Base-by-base conservation (phyloP, 345 rosid species). In the Ceriops zippeliana region DNA sequence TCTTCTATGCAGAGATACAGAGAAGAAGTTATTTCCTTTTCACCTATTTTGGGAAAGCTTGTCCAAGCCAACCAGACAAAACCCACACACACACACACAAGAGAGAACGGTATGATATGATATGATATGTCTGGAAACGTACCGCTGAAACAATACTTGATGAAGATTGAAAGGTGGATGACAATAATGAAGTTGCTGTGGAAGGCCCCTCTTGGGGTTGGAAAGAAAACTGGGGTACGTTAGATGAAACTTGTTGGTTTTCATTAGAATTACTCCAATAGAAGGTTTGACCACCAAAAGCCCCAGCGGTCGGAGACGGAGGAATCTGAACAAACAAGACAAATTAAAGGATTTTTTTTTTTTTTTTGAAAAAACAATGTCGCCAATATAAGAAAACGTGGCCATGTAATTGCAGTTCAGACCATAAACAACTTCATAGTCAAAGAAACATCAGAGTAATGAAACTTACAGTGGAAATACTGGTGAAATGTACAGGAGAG, bases 261-360 rank as follows among this genome's bases (percentile, higher is more conserved):
- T 37, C 65, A 37, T 10, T 64, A 21, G 61, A 56, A 35, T 58
- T 63, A 58, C 21, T 26, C 78, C 74, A 75, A 56, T 70, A 52
- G 46, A 75, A 69, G 19, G 38, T 64, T 58, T 69, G 70, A 58
- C 62, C 70, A 58, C 70, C 65, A 58, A 69, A 64, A 60, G 70
- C 49, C 6, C 74, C 78, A 0, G 74, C 58, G 0, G 70, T 70
- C 52, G 74, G 74, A 58, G 78, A 69, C 20, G 70, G 58, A 75
- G 65, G 54, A 58, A 46, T 70, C 78, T 75, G 65, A 34, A 69
- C 54, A 51, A 49, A 58, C 53, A 54, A 13, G 11, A 19, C 10
- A 57, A 52, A 22, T 22, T 19, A 52, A 54, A 7, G 37, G 37
- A 34, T 1, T 7, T 34, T 7, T 7, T 34, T 7, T 7, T 22